Evolutionary conservation across 2,329 filamentous ascomycete species (phyloP).

Genomic region (Whalleya microplaca): DNA sequence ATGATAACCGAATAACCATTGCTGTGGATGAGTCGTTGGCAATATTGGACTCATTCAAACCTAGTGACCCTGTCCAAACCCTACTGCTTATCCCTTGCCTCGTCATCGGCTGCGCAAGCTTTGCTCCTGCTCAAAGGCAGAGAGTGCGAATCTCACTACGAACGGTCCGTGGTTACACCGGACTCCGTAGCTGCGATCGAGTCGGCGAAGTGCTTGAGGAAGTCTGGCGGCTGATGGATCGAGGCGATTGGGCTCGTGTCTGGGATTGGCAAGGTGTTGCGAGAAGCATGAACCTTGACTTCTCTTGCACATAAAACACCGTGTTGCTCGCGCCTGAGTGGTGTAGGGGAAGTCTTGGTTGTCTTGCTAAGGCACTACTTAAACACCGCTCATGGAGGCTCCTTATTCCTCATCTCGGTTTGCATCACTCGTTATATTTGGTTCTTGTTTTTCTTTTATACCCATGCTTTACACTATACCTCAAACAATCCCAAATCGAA

Average conservation of each 20-base stretch:
- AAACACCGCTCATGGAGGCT: neutral
- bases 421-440: neutral
- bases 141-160: conserved; percentile 54
- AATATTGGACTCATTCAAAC: conserved; percentile 58
- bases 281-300: conserved; percentile 56
- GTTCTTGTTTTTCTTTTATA: conserved; percentile 15
- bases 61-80: conserved; percentile 62
- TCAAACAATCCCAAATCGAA: conserved; percentile 21
- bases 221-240: conserved; percentile 63
- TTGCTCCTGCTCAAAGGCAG: conserved; percentile 55
- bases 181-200: conserved; percentile 60
- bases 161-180: conserved; percentile 60
- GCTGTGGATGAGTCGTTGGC: conserved; percentile 61
- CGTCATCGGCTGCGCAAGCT: conserved; percentile 63
- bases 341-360: neutral
- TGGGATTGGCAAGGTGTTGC: conserved; percentile 70
- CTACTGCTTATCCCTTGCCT: conserved; percentile 64
- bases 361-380: neutral
- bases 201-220: conserved; percentile 58
- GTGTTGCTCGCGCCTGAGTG: conserved; percentile 7
- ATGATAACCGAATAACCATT: conserved; percentile 55
- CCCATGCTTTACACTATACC: conserved; percentile 21
- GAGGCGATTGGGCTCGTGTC: conserved; percentile 58
- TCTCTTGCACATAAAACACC: conserved; percentile 48
- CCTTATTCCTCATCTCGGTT: neutral